These are phyloP conservation scores for Zymoseptoria brevis DNA, from an alignment of 2,329 filamentous ascomycete genomes.

Conservation along the genomic window DNA sequence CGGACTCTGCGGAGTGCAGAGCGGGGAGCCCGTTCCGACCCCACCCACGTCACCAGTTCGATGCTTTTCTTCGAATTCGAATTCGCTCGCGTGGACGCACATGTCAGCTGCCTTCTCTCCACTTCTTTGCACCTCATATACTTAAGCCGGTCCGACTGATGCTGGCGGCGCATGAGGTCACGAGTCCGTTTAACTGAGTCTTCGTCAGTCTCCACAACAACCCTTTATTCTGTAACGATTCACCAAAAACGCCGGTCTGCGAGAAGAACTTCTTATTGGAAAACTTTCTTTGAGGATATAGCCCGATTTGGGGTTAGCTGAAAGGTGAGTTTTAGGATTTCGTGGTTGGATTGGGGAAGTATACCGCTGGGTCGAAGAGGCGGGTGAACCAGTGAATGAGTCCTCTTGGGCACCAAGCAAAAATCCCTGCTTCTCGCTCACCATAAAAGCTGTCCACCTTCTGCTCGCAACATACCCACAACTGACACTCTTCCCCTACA, in stretches of 20 bases:
- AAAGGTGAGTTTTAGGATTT: background rate
- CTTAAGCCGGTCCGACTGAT: background rate
- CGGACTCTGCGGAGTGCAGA: background rate
- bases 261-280: background rate
- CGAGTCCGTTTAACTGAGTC: background rate
- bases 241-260: background rate
- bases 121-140: background rate
- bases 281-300: background rate
- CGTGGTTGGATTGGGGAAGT: background rate
- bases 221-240: background rate
- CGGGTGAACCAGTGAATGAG: background rate
- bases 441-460: too few relatives aligned
- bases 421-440: background rate
- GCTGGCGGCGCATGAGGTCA: background rate
- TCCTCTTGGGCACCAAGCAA: background rate
- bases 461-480: too few relatives aligned
- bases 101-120: background rate
- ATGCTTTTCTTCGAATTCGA: background rate
- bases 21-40: background rate
- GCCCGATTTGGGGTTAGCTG: background rate
- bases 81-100: background rate
- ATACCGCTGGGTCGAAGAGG: background rate
- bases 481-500: background rate
- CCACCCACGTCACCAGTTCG: background rate
- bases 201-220: background rate